These are phyloP conservation scores for Tylopilus sp. DNA, from an alignment of 1,284 basidiomycete species.

Conservation along the genomic window DNA sequence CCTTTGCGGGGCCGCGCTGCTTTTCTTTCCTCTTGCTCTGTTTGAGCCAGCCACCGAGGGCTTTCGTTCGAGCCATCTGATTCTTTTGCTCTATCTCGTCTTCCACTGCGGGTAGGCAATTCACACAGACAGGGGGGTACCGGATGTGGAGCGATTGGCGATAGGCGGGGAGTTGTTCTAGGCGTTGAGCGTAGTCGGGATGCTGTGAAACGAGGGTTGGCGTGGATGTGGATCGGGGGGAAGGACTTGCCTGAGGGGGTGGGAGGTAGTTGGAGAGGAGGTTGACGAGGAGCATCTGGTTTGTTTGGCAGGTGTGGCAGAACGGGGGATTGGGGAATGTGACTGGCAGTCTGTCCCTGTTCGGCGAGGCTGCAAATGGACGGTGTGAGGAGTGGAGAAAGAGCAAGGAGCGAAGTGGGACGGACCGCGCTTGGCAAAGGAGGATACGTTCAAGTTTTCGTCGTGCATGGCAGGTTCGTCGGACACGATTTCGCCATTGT, in stretches of 20 bases:
- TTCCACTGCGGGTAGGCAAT: slow-evolving; percentile 75
- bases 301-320: slow-evolving; percentile 85
- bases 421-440: slow-evolving; percentile 75
- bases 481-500: slow-evolving; percentile 69
- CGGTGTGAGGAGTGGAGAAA: slow-evolving; percentile 4
- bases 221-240: not conserved
- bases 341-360: slow-evolving; percentile 62
- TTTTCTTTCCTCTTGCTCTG: slow-evolving; percentile 58
- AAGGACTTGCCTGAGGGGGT: slow-evolving; percentile 49
- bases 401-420: slow-evolving; percentile 7
- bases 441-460: slow-evolving; percentile 61
- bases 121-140: slow-evolving; percentile 80
- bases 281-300: slow-evolving; percentile 82
- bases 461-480: slow-evolving; percentile 88
- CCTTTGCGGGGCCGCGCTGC: slow-evolving; percentile 39
- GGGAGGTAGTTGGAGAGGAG: slow-evolving; percentile 87
- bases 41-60: slow-evolving; percentile 66
- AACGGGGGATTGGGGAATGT: slow-evolving; percentile 60
- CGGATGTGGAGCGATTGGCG: slow-evolving; percentile 69
- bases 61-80: slow-evolving; percentile 75
- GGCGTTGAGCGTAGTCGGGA: slow-evolving; percentile 61
- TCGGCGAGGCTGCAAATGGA: slow-evolving; percentile 50
- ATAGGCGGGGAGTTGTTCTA: slow-evolving; percentile 67
- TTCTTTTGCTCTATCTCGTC: slow-evolving; percentile 75
- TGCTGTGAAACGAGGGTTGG: slow-evolving; percentile 43